A percentile compares a stretch with the other conserved stretches of the same genome.
phyloP scores from a whole-genome alignment of 805 yeast species.

The Lachancea sp. region DNA sequence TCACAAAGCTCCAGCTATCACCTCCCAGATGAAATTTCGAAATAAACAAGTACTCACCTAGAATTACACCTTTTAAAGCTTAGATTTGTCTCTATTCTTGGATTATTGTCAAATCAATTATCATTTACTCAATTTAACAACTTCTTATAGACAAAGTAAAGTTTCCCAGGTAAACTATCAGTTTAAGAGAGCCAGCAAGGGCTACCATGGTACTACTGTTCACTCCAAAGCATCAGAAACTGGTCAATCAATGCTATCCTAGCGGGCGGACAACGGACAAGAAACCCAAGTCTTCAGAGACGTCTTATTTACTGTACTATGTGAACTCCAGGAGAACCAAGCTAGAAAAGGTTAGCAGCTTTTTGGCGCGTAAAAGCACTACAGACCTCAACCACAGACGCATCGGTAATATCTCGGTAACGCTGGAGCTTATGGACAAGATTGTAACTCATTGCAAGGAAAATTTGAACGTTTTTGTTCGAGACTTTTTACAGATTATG shows the following conservation, averaged over 20 bases:
- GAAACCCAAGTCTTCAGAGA: conserved; percentile 86
- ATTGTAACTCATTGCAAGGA: conserved; percentile 72
- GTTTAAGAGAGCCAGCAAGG: not conserved
- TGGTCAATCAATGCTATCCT: conserved; percentile 89
- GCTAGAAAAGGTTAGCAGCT: conserved; percentile 75
- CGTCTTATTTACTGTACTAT: conserved; percentile 80
- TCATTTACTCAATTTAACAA: too few species aligned
- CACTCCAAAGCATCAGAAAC: conserved; percentile 80
- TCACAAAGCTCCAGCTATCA: too few species aligned
- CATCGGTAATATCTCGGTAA: conserved; percentile 77
- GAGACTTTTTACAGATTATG: conserved; percentile 57
- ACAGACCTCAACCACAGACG: conserved; percentile 55
- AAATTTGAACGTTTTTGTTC: conserved; percentile 78
- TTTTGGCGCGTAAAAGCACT: conserved; percentile 54
- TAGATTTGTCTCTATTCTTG: too few species aligned
- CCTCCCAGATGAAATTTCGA: too few species aligned
- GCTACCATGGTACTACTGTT: conserved; percentile 30
- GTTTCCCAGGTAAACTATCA: not conserved
- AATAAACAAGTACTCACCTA: too few species aligned
- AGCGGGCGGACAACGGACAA: conserved; percentile 81
- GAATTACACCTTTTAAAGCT: too few species aligned
- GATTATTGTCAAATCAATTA: too few species aligned
- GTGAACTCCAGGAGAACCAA: conserved; percentile 87
- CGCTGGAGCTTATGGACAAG: conserved; percentile 61
- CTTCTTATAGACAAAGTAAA: not conserved